Conservation (phyloP, 106 monocot genomes). For the Apostasia shenzhenica region DNA sequence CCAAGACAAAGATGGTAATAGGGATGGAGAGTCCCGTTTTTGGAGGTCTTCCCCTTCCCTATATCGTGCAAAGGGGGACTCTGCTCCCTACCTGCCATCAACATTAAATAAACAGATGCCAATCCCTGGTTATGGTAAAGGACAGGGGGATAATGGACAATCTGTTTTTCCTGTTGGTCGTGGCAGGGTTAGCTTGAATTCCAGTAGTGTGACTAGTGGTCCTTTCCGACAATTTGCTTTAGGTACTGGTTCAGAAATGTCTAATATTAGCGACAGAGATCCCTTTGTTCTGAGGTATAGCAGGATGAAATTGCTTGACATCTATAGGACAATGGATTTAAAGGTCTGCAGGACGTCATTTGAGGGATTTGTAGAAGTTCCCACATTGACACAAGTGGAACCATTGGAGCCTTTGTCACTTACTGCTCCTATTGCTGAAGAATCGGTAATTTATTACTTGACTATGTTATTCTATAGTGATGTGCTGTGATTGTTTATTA, state of each 20-base stretch:
- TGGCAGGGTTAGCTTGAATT: conserved; percentile 33
- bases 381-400: conserved; percentile 56
- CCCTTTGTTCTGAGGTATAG: conserved; percentile 44
- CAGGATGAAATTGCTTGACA: conserved; percentile 88
- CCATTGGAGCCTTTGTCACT: conserved; percentile 66
- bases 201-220: conserved; percentile 11
- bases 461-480: neutral
- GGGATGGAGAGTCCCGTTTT: conserved; percentile 66
- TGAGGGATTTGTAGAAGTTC: conserved; percentile 48
- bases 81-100: conserved; percentile 21
- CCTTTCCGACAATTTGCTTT: conserved; percentile 17
- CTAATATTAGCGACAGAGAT: conserved; percentile 36
- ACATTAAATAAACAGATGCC: conserved; percentile 33
- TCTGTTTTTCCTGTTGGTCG: conserved; percentile 34
- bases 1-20: conserved; percentile 65
- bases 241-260: conserved; percentile 39
- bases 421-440: conserved; percentile 67
- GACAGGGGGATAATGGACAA: conserved; percentile 53
- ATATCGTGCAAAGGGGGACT: conserved; percentile 58
- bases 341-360: conserved; percentile 23
- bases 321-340: conserved; percentile 69
- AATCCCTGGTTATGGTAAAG: conserved; percentile 53
- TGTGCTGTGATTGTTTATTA: neutral
- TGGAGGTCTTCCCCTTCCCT: conserved; percentile 63
- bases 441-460: conserved; percentile 43